These are phyloP conservation scores for Petunia hybrid DNA, from an alignment of 305 asterid genomes.

Conservation along the genomic window DNA sequence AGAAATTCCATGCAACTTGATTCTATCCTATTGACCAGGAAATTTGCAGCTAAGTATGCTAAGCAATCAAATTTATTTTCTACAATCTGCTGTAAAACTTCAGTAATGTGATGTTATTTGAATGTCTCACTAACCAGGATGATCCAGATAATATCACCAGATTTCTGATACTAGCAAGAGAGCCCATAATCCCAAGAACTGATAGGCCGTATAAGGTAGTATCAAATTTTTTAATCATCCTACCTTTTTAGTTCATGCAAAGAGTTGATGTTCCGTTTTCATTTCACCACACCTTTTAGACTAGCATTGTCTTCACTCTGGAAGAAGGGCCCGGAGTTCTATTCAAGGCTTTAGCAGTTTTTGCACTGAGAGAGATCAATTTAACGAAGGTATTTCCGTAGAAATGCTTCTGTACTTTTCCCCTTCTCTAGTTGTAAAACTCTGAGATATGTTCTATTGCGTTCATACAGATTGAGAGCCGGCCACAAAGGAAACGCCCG, in stretches of 20 bases:
- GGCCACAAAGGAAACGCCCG: slow-evolving; percentile 76
- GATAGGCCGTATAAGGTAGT: slow-evolving; percentile 74
- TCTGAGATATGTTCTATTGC: slow-evolving; percentile 26
- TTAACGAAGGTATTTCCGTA: slow-evolving; percentile 65
- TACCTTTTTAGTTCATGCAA: not conserved
- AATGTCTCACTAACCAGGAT: slow-evolving; percentile 59
- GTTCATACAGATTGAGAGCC: slow-evolving; percentile 75
- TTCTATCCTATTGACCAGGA: slow-evolving; percentile 17
- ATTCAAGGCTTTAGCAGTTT: slow-evolving; percentile 85
- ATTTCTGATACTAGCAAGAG: slow-evolving; percentile 84
- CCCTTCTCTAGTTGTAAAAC: slow-evolving; percentile 6
- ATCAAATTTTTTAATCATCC: slow-evolving; percentile 25
- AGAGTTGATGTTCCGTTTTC: slow-evolving; percentile 18
- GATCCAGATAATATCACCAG: slow-evolving; percentile 70
- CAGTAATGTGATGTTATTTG: slow-evolving; percentile 39
- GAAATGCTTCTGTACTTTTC: slow-evolving; percentile 1
- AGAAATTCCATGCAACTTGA: not conserved
- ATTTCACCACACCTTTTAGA: slow-evolving; percentile 43
- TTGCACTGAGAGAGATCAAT: slow-evolving; percentile 73
- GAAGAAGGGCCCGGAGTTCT: slow-evolving; percentile 93
- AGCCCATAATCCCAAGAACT: slow-evolving; percentile 80
- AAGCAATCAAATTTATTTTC: not conserved
- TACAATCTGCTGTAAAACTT: not conserved
- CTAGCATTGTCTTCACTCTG: slow-evolving; percentile 83
- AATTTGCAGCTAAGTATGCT: not conserved